Conservation (phyloP, 2,329 filamentous ascomycete species). For the Neopestalotiopsis sp. region DNA sequence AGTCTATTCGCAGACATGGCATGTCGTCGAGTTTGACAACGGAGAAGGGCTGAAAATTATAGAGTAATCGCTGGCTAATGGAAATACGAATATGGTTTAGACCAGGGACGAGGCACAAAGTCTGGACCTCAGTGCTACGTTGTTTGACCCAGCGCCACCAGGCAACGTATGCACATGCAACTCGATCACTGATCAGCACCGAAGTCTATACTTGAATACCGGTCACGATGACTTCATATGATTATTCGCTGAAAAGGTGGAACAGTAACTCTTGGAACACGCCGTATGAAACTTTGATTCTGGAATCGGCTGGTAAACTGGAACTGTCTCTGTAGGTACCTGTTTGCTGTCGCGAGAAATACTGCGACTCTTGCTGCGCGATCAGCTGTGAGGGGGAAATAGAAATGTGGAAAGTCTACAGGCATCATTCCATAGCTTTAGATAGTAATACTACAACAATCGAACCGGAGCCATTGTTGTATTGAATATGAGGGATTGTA, state of each 20-base stretch:
- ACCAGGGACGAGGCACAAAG: neutral
- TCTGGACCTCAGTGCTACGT: neutral
- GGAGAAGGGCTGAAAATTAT: slow-evolving; percentile 2
- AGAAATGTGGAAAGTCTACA: too few species aligned
- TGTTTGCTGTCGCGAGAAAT: too few species aligned
- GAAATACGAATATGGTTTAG: neutral
- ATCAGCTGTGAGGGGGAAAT: too few species aligned
- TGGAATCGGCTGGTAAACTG: too few species aligned
- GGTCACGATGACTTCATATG: neutral
- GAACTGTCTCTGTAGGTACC: too few species aligned
- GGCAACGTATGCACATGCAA: neutral
- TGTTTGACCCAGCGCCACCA: neutral
- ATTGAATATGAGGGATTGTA: too few species aligned
- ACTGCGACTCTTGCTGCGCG: too few species aligned
- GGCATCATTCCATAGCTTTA: too few species aligned
- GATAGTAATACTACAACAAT: too few species aligned
- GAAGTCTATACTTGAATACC: neutral
- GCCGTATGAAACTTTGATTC: too few species aligned
- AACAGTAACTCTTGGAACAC: neutral
- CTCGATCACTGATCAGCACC: neutral
- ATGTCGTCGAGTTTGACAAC: slow-evolving; percentile 9
- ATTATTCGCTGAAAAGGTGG: neutral
- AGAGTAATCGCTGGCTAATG: slow-evolving; percentile 7
- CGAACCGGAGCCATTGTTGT: too few species aligned
- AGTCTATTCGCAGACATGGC: neutral